These are phyloP conservation scores for Phyllosticta paracitricarpa DNA, from an alignment of 2,329 filamentous ascomycete species.

Conservation along the genomic window DNA sequence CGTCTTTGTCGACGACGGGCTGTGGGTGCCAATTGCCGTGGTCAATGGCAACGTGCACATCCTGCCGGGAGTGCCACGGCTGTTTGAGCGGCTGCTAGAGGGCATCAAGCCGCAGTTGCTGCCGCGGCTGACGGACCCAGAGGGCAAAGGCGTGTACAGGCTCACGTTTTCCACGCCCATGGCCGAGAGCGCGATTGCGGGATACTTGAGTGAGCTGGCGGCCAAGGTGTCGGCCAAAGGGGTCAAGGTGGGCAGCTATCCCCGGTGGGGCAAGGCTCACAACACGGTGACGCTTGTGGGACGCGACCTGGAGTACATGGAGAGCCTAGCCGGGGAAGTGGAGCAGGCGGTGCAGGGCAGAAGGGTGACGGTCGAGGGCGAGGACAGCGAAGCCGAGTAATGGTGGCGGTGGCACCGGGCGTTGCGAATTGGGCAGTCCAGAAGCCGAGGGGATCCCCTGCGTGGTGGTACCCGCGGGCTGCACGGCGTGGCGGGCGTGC, in stretches of 20 bases:
- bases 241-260: slow-evolving; percentile 92
- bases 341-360: slow-evolving; percentile 64
- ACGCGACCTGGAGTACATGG: slow-evolving; percentile 65
- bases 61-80: slow-evolving; percentile 73
- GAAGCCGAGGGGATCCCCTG: background rate
- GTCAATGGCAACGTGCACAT: slow-evolving; percentile 94
- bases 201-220: slow-evolving; percentile 72
- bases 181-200: slow-evolving; percentile 75
- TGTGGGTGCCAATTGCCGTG: slow-evolving; percentile 84
- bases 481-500: background rate
- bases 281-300: slow-evolving; percentile 88
- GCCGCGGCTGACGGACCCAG: slow-evolving; percentile 65
- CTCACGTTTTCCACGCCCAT: slow-evolving; percentile 80
- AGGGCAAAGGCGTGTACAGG: slow-evolving; percentile 69
- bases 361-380: slow-evolving; percentile 59
- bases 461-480: background rate
- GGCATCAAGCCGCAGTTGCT: slow-evolving; percentile 62
- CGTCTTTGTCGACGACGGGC: slow-evolving; percentile 65
- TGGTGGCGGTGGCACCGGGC: background rate
- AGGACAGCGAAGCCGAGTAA: slow-evolving; percentile 33
- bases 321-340: slow-evolving; percentile 69
- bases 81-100: slow-evolving; percentile 73
- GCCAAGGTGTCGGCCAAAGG: slow-evolving; percentile 61
- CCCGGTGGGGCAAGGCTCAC: slow-evolving; percentile 73
- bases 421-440: background rate